Evolutionary conservation across 306 rosid species (phyloP), one percentile per base, ranked within the genome.

Genomic region (Lagenaria siceraria): DNA sequence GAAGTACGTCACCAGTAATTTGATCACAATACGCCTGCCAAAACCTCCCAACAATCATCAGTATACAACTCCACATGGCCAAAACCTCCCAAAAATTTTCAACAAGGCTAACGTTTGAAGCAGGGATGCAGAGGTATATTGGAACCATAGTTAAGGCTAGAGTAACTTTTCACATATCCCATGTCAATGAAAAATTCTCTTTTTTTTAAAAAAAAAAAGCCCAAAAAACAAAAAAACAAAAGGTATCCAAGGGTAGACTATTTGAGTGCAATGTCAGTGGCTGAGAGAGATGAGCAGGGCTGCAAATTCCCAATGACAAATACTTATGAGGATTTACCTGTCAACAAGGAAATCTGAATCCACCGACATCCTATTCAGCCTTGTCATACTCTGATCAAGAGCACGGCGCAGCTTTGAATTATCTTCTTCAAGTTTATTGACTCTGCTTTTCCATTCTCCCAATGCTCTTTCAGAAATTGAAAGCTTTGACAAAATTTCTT

Each of bases 341-440:
- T 95, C 98, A 77, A 95, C 98, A 62, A 95, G 95, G 82, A 65
- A 95, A 90, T 95, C 98, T 68, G 98, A 95, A 87, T 95, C 98
- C 80, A 95, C 77, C 17, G 98, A 95, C 98, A 95, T 95, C 84
- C 98, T 90, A 85, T 90, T 95, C 64, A 95, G 90, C 86, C 90
- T 86, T 53, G 97, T 95, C 97, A 95, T 95, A 82, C 96, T 90
- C 80, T 90, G 97, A 78, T 95, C 98, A 85, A 95, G 84, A 82
- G 95, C 97, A 58, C 90, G 95, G 51, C 97, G 90, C 74, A 95
- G 63, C 81, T 85, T 92, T 63, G 97, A 90, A 88, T 92, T 95
- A 77, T 95, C 98, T 82, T 95, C 98, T 87, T 95, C 98, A 36
- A 92, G 89, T 82, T 92, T 95, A 84, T 86, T 87, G 78, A 90